Conservation (phyloP, 2,329 filamentous ascomycete genomes). For the Colletotrichum karsti region DNA sequence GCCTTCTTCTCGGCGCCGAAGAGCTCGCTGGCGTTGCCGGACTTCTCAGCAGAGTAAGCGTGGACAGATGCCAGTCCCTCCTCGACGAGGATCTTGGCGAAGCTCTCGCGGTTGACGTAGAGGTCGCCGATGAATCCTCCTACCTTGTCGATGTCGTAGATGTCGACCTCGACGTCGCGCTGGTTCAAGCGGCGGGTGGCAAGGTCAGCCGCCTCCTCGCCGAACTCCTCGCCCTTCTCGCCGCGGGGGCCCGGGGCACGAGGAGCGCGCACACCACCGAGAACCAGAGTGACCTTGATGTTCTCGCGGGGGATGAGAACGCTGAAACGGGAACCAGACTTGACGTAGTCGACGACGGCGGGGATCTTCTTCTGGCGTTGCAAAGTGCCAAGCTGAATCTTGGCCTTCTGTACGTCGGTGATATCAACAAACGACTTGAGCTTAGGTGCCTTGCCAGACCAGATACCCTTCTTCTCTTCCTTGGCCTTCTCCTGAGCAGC, state of each 20-base stretch:
- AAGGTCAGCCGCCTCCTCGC: slow-evolving; percentile 92
- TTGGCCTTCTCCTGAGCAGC: slow-evolving; percentile 85
- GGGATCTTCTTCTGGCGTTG: slow-evolving; percentile 93
- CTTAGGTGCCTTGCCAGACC: slow-evolving; percentile 89
- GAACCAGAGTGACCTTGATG: slow-evolving; percentile 92
- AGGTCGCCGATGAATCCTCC: slow-evolving; percentile 97
- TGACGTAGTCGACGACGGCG: slow-evolving; percentile 95
- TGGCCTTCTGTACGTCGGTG: slow-evolving; percentile 94
- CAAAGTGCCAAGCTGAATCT: slow-evolving; percentile 87
- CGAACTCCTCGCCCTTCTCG: slow-evolving; percentile 89
- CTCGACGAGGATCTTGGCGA: slow-evolving; percentile 91
- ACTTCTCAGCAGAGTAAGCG: slow-evolving; percentile 94
- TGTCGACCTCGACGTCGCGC: slow-evolving; percentile 94
- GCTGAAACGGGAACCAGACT: slow-evolving; percentile 94
- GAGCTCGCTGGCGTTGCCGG: slow-evolving; percentile 87
- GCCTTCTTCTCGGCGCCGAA: slow-evolving; percentile 88
- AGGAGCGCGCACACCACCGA: slow-evolving; percentile 91
- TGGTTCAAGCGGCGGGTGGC: slow-evolving; percentile 90
- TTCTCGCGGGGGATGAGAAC: slow-evolving; percentile 91
- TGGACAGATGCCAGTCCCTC: slow-evolving; percentile 94
- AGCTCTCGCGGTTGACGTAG: slow-evolving; percentile 94
- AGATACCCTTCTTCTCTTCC: slow-evolving; percentile 91
- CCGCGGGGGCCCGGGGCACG: slow-evolving; percentile 81
- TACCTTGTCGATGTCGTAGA: slow-evolving; percentile 94
- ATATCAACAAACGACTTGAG: slow-evolving; percentile 86